Conservation (phyloP, 495 filamentous ascomycete genomes). For the Daldinia decipiens region DNA sequence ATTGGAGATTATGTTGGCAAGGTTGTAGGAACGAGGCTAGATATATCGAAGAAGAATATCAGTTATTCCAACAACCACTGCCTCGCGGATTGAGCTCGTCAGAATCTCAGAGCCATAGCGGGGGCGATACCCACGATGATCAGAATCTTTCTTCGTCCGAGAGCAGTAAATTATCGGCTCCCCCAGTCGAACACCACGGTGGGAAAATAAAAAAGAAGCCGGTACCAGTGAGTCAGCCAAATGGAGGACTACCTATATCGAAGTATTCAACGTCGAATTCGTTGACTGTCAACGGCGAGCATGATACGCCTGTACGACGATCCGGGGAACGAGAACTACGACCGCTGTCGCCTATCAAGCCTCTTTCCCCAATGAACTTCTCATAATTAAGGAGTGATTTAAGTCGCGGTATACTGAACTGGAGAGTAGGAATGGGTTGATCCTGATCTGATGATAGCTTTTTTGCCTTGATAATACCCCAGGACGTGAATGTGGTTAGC, state of each 20-base stretch:
- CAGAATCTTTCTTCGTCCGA: constrained; percentile 73
- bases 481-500: constrained; percentile 32
- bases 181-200: constrained; percentile 41
- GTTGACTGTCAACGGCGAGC: constrained; percentile 55
- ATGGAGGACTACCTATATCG: constrained; percentile 44
- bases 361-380: constrained; percentile 75
- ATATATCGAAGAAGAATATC: constrained; percentile 77
- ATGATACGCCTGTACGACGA: constrained; percentile 50
- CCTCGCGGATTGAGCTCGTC: constrained; percentile 47
- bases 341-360: constrained; percentile 74
- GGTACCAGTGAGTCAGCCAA: constrained; percentile 41
- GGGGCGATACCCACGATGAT: constrained; percentile 58
- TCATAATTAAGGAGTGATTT: constrained; percentile 34
- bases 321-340: constrained; percentile 56
- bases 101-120: constrained; percentile 26
- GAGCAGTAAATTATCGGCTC: constrained; percentile 62
- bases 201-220: constrained; percentile 55
- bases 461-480: constrained; percentile 45
- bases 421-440: constrained; percentile 21
- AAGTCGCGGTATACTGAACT: constrained; percentile 12
- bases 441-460: constrained; percentile 35
- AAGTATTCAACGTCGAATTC: constrained; percentile 54
- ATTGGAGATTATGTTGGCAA: constrained; percentile 95
- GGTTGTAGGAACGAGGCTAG: constrained; percentile 91
- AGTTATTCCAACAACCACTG: constrained; percentile 64